phyloP scores from a whole-genome alignment of 345 rosid genomes.

The Bretschneidera sinensis region DNA sequence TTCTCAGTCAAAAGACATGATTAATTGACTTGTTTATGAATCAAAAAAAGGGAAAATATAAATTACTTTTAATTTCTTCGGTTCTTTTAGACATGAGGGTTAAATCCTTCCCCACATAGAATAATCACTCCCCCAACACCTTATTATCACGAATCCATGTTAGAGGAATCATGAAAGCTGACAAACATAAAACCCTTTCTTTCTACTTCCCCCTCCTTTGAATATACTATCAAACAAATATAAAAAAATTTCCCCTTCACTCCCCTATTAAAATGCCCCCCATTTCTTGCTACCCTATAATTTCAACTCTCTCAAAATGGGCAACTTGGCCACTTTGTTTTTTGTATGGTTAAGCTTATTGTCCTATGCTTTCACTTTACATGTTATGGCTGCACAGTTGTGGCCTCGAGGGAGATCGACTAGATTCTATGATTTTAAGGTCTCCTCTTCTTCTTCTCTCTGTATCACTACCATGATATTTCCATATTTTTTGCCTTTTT shows the following conservation, averaged over 20 bases:
- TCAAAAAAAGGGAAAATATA: slow-evolving; percentile 8
- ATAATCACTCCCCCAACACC: slow-evolving; percentile 55
- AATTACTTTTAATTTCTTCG: slow-evolving; percentile 6
- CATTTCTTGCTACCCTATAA: background rate
- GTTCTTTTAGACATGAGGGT: slow-evolving; percentile 23
- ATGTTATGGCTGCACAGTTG: slow-evolving; percentile 25
- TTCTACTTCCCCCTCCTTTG: slow-evolving; percentile 20
- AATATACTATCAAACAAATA: slow-evolving; percentile 4
- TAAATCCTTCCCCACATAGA: slow-evolving; percentile 38
- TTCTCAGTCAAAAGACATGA: slow-evolving; percentile 28
- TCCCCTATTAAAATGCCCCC: slow-evolving; percentile 21
- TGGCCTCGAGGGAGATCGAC: slow-evolving; percentile 44
- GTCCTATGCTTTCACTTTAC: slow-evolving; percentile 28
- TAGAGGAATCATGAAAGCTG: slow-evolving; percentile 53
- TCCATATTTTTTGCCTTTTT: slow-evolving; percentile 2
- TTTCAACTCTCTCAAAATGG: slow-evolving; percentile 29
- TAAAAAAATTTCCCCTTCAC: background rate
- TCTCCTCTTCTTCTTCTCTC: slow-evolving; percentile 10
- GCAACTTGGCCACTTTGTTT: slow-evolving; percentile 23
- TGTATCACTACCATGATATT: background rate
- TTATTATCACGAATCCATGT: slow-evolving; percentile 55
- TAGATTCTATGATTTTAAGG: slow-evolving; percentile 78
- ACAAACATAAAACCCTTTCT: slow-evolving; percentile 25
- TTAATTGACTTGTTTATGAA: slow-evolving; percentile 17
- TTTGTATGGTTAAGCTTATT: slow-evolving; percentile 29